Evolutionary conservation across 1,284 basidiomycete species (phyloP).

Genomic region (Puccinia coronata): DNA sequence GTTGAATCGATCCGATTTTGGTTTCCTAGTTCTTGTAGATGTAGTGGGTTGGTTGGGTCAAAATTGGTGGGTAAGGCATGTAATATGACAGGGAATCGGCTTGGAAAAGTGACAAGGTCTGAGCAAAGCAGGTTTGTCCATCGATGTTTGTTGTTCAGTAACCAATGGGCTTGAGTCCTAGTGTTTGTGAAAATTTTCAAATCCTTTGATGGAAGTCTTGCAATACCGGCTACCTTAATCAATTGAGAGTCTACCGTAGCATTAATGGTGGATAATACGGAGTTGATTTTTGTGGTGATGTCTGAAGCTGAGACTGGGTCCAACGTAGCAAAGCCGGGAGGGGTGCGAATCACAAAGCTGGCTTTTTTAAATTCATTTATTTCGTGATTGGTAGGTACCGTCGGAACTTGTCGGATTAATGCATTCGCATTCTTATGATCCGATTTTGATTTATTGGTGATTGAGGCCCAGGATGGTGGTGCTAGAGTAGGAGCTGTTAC

Average conservation of each 20-base stretch:
- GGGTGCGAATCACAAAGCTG: not conserved
- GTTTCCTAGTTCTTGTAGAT: not conserved
- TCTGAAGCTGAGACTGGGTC: not conserved
- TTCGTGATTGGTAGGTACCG: no score
- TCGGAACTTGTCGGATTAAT: no score
- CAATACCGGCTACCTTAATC: not conserved
- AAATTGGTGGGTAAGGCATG: not conserved
- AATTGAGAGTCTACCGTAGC: not conserved
- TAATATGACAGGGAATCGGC: not conserved
- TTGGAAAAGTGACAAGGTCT: not conserved
- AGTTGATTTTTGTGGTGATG: not conserved
- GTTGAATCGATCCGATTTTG: constrained; percentile 1
- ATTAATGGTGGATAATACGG: not conserved
- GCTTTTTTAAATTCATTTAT: constrained; percentile 13
- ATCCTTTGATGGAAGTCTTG: not conserved
- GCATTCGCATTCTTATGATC: no score
- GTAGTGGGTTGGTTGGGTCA: not conserved
- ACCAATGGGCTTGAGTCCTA: not conserved
- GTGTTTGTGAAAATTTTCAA: not conserved
- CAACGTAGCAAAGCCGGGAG: not conserved
- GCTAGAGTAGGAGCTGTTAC: no score
- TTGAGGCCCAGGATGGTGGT: no score
- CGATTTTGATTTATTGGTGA: no score
- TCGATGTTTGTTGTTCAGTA: not conserved
- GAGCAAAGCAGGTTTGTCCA: not conserved